These are phyloP conservation scores for Ogataea corticis DNA, from an alignment of 805 yeast genomes.

Conservation along the genomic window DNA sequence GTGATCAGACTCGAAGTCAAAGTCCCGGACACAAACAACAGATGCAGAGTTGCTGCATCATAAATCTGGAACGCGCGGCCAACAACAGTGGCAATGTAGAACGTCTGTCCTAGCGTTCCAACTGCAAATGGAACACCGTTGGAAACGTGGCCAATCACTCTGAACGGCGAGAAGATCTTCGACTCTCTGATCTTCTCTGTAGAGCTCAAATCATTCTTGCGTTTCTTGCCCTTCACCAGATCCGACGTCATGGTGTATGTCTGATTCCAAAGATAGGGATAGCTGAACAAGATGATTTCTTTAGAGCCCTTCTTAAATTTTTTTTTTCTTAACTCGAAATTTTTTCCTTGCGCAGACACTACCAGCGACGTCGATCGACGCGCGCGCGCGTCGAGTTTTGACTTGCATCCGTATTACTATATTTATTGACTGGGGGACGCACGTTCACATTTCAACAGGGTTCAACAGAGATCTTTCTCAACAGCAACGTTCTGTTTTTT, in stretches of 20 bases:
- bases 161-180: conserved; percentile 78
- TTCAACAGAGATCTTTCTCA: too few species aligned
- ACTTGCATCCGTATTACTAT: not conserved
- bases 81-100: conserved; percentile 84
- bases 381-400: conserved; percentile 1
- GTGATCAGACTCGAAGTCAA: conserved; percentile 74
- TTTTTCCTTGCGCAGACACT: conserved; percentile 3
- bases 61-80: conserved; percentile 90
- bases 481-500: too few species aligned
- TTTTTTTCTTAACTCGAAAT: not conserved
- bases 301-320: conserved; percentile 1
- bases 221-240: conserved; percentile 13
- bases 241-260: conserved; percentile 10
- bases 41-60: conserved; percentile 83
- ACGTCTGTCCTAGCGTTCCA: conserved; percentile 85
- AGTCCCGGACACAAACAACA: conserved; percentile 80
- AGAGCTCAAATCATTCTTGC: conserved; percentile 2
- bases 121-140: conserved; percentile 83
- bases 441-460: not conserved
- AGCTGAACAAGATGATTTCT: not conserved
- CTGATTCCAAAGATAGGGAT: not conserved
- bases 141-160: conserved; percentile 88
- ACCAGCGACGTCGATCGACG: conserved; percentile 8
- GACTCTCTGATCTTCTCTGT: conserved; percentile 35
- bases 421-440: not conserved